These are phyloP conservation scores for Eutrema japonicum DNA, from an alignment of 345 rosid species.

Conservation along the genomic window DNA sequence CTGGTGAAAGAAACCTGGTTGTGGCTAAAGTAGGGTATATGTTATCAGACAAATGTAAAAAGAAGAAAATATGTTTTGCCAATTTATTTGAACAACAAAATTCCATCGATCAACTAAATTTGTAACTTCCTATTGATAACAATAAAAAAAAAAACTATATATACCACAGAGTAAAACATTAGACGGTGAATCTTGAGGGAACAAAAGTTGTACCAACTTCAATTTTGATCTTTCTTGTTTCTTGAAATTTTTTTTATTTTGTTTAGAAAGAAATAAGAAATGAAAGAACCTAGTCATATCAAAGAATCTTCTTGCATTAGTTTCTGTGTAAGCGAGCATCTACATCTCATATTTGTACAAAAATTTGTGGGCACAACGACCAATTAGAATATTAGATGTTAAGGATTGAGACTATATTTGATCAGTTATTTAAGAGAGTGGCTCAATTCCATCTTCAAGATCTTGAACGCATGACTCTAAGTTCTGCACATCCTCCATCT, in stretches of 20 bases:
- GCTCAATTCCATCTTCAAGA: slow-evolving; percentile 53
- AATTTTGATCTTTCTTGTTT: no score
- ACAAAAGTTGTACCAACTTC: no score
- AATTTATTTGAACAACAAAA: background rate
- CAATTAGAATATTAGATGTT: slow-evolving; percentile 36
- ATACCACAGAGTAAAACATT: no score
- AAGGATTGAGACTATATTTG: slow-evolving; percentile 49
- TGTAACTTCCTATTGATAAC: no score
- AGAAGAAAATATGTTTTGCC: background rate
- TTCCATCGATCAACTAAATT: no score
- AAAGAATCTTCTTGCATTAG: background rate
- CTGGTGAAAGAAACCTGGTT: slow-evolving; percentile 47
- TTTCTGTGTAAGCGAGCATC: background rate
- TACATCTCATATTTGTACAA: slow-evolving; percentile 27
- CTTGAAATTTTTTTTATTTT: background rate
- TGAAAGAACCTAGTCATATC: background rate
- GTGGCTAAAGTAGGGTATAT: slow-evolving; percentile 12
- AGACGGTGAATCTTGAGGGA: no score
- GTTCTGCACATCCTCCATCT: slow-evolving; percentile 36
- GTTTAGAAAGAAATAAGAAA: slow-evolving; percentile 9
- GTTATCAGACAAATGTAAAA: slow-evolving; percentile 17
- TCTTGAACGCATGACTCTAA: slow-evolving; percentile 53
- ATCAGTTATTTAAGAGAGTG: slow-evolving; percentile 47
- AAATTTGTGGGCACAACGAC: slow-evolving; percentile 31
- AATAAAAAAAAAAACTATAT: no score